Evolutionary conservation across 805 yeast species (phyloP), one percentile per base, ranked within the genome.

Genomic region (Jamesozyma gamospora): DNA sequence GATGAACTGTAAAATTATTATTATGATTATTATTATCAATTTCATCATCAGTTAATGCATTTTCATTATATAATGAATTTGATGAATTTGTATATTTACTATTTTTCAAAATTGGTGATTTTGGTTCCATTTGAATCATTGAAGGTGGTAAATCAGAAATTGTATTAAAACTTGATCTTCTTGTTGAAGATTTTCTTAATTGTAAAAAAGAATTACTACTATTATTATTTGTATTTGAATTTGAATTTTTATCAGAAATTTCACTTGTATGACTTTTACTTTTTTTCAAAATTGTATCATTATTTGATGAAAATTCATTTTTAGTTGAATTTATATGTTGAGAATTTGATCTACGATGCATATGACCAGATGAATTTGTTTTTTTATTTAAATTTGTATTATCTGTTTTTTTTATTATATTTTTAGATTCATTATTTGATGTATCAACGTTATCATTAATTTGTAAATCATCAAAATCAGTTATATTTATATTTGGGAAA

Each of bases 91-190:
- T 41, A 36, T 50, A 42, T 15, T 41, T 41, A 40, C 52, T 55
- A 40, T 70, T 67, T 47, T 78, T 67, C 49, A 82, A 67, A 43
- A 82, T 82, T 2, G 92, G 88, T 39, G 77, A 77, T 50, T 75
- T 80, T 15, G 92, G 90, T 49, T 72, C 82, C 43, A 77, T 65
- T 46, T 74, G 77, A 28, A 72, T 65, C 87, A 82, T 78, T 29
- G 83, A 75, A 14, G 82, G 77, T 14, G 86, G 85, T 40, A 78
- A 61, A 41, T 63, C 66, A 3, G 58, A 47, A 19, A 56, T 54
- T 4, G 55, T 45, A 25, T 52, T 45, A 21, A 57, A 54, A 36
- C 65, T 65, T 2, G 67, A 50, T 35, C 58, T 49, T 35, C 55
- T 51, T 3, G 48, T 46, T 11, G 46, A 43, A n/a, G 39, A 42